Base-by-base conservation (phyloP, 208 protist genomes). In the Leishmania major region DNA sequence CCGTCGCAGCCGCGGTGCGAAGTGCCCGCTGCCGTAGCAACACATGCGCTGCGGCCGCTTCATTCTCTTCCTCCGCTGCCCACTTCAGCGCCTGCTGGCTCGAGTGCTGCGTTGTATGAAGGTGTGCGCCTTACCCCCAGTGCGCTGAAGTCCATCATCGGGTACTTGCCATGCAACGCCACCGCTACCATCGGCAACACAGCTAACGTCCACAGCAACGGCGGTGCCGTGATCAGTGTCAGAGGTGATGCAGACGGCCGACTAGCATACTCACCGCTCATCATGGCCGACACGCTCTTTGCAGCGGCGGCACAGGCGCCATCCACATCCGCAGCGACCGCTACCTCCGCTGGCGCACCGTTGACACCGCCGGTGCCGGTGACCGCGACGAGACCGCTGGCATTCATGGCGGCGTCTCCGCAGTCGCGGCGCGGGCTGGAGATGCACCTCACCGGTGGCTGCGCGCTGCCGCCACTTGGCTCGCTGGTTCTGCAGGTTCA, bases 401-500 rank as follows among this genome's bases (percentile, higher is more conserved):
- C 90, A 31, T 79, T 94, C 69, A 57, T 94, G 47, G 86, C 87
- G 28, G 81, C 84, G 13, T 81, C 75, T 19, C 84, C 87, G 71
- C 67, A 37, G 35, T 86, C 79, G 40, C 83, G 90, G 19, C 75
- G 89, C 11, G 81, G 79, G 40, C 64, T 90, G 62, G 90, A 94
- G 83, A 67, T 79, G 51, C 66, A 84, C 31, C 81, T 86, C 7
- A 31, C 69, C 0, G 82, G 84, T 6, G 88, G 90, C 60, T 94
- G 88, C 51, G 88, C 85, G 37, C 73, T 94, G 64, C 81, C 90
- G 1, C 88, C 88, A 43, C 75, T 76, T 11, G 87, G 89, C 1
- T 60, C 87, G 13, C 73, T 94, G 59, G 72, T 89, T n/a, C 87
- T 92, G 73, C 84, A 78, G 59, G 72, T 90, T 55, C 80, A 67